Evolutionary conservation across 345 rosid species (phyloP), one percentile per base, ranked within the genome.

Genomic region (Pelargonium nanum): DNA sequence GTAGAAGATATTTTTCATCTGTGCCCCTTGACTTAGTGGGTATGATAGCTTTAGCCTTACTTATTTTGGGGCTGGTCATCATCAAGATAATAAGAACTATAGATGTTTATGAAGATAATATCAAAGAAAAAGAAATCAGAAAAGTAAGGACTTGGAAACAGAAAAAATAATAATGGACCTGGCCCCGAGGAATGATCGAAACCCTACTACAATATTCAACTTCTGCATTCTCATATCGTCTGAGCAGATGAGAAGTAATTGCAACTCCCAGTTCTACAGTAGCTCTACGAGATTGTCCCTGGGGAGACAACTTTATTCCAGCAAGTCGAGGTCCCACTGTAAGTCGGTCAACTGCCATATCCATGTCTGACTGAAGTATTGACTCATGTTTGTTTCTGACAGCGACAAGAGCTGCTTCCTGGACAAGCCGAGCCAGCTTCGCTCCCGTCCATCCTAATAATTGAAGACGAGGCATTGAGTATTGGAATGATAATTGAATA

Each of bases 371-470:
- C 56, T 73, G 85, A 70, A 84, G 81, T 76, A 91, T 78, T 34
- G 91, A 81, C 45, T 61, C 70, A 64, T 91, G 91, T 63, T 77
- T 80, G 74, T 84, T 87, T 72, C 94, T 86, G 66, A 88, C 96
- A 48, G 97, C 97, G 40, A 91, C 96, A 53, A 91, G 89, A 62
- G 97, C 97, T 74, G 96, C 91, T 70, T 88, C 97, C 74, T 86
- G 96, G 70, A 88, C 81, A 63, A 91, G 78, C 79, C 86, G 97
- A 64, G 97, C 91, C 73, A 91, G 75, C 68, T 65, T 83, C 63
- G 97, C 97, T 67, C 97, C 97, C 0, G 83, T 79, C 97, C 97
- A 91, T 76, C 96, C 97, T 90, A 58, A 5, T 20, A 19, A 70
- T 15, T n/a, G n/a, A n/a, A n/a, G n/a, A n/a, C n/a, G n/a, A n/a